Evolutionary conservation across 2,329 filamentous ascomycete species (phyloP).

Genomic region (Drechslera avenae): DNA sequence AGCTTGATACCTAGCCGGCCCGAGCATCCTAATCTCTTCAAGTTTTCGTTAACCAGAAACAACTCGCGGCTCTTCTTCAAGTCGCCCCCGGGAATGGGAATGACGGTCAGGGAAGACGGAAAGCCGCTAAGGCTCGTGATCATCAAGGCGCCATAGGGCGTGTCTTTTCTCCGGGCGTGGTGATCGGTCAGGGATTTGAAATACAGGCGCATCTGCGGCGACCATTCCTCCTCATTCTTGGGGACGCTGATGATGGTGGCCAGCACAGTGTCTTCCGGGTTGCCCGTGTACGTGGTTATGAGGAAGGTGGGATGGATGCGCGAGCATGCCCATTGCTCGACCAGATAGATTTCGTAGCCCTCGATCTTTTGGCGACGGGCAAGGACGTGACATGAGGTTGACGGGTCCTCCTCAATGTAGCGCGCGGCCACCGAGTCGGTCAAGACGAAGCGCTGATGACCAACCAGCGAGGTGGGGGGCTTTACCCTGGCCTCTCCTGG

Average conservation of each 20-base stretch:
- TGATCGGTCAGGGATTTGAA: conserved; percentile 85
- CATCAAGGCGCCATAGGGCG: conserved; percentile 82
- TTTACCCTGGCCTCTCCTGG: conserved; percentile 15
- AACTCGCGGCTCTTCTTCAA: conserved; percentile 76
- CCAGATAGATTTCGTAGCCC: conserved; percentile 91
- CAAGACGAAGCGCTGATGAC: conserved; percentile 65
- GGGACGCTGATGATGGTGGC: conserved; percentile 84
- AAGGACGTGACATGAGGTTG: conserved; percentile 67
- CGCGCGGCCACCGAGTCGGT: conserved; percentile 69
- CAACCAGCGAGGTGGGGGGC: conserved; percentile 34
- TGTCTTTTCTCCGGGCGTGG: conserved; percentile 83
- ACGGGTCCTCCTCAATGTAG: conserved; percentile 81
- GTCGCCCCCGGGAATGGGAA: conserved; percentile 85
- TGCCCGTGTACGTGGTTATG: conserved; percentile 91
- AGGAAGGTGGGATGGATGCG: conserved; percentile 87
- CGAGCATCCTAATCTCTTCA: conserved; percentile 91
- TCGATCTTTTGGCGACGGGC: conserved; percentile 71
- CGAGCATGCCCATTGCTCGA: conserved; percentile 98
- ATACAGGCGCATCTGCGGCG: conserved; percentile 76
- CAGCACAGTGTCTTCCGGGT: conserved; percentile 75
- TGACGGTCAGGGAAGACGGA: conserved; percentile 89
- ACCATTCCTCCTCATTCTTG: conserved; percentile 79
- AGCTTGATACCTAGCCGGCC: conserved; percentile 86
- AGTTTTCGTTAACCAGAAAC: conserved; percentile 92
- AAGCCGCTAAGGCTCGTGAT: conserved; percentile 93